A percentile compares a stretch with the other conserved stretches of the same genome.
phyloP scores from a whole-genome alignment of 1,284 basidiomycete species.

The Leccinum fallax region DNA sequence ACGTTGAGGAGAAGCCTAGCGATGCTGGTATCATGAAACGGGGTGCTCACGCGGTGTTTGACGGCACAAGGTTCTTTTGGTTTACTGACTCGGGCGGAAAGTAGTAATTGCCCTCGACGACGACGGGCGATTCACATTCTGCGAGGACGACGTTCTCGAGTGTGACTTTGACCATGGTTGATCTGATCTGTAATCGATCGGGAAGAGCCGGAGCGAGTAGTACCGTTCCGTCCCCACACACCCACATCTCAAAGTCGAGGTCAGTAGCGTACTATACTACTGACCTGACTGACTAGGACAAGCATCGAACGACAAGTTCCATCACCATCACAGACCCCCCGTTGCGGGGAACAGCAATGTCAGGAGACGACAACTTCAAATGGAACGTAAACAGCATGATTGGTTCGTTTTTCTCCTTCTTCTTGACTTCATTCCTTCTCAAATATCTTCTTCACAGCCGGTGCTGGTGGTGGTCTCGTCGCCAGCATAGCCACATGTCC shows the following conservation, averaged over 20 bases:
- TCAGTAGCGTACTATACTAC: neutral
- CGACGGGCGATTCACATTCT: constrained; percentile 51
- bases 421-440: neutral
- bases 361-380: constrained; percentile 49
- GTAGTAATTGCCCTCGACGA: constrained; percentile 68
- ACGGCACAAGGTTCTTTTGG: constrained; percentile 40
- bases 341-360: constrained; percentile 67
- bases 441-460: constrained; percentile 50
- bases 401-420: constrained; percentile 40
- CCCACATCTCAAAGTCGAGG: neutral
- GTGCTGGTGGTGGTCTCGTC: constrained; percentile 86
- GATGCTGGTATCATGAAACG: constrained; percentile 1
- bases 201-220: constrained; percentile 22
- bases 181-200: neutral
- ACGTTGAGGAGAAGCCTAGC: neutral
- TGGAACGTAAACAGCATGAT: constrained; percentile 80
- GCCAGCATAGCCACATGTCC: constrained; percentile 96
- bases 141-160: constrained; percentile 57
- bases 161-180: constrained; percentile 50
- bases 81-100: constrained; percentile 60
- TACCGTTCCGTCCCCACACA: no score
- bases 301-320: neutral
- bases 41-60: constrained; percentile 50
- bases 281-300: neutral
- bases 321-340: constrained; percentile 45